Evolutionary conservation across 2,329 filamentous ascomycete genomes (phyloP).

Genomic region (Colletotrichum spinosum): DNA sequence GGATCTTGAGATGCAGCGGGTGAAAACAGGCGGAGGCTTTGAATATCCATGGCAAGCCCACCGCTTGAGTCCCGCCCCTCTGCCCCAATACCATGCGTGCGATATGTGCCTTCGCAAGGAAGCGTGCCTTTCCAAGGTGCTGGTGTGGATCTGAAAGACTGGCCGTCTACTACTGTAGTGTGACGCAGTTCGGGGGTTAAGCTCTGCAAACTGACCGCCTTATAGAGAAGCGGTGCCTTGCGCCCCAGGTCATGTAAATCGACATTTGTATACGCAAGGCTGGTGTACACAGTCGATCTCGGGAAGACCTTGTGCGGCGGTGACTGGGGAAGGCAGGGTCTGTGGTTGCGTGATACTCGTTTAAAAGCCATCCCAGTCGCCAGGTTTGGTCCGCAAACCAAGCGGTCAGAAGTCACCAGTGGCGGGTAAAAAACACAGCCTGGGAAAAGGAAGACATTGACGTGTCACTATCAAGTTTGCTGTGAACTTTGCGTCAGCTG

Average conservation of each 20-base stretch:
- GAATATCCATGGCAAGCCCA: constrained; percentile 31
- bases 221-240: constrained; percentile 12
- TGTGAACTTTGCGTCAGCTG: constrained; percentile 30
- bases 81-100: constrained; percentile 32
- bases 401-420: no score
- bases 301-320: constrained; percentile 8
- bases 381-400: no score
- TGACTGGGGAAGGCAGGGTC: constrained; percentile 2
- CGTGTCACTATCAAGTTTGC: constrained; percentile 17
- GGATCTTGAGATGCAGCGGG: constrained; percentile 37
- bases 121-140: constrained; percentile 14
- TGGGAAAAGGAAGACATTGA: constrained; percentile 1
- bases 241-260: constrained; percentile 1
- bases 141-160: constrained; percentile 24
- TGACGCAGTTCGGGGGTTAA: constrained; percentile 22
- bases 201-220: constrained; percentile 37
- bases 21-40: constrained; percentile 30
- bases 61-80: constrained; percentile 11
- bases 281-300: constrained; percentile 8
- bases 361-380: not conserved
- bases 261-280: constrained; percentile 24
- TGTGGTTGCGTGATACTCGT: not conserved
- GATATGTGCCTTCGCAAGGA: constrained; percentile 28
- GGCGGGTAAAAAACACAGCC: not conserved
- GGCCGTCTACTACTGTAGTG: constrained; percentile 28